Evolutionary conservation across 2,329 filamentous ascomycete genomes (phyloP).

Genomic region (Metarhizium guizhouense): DNA sequence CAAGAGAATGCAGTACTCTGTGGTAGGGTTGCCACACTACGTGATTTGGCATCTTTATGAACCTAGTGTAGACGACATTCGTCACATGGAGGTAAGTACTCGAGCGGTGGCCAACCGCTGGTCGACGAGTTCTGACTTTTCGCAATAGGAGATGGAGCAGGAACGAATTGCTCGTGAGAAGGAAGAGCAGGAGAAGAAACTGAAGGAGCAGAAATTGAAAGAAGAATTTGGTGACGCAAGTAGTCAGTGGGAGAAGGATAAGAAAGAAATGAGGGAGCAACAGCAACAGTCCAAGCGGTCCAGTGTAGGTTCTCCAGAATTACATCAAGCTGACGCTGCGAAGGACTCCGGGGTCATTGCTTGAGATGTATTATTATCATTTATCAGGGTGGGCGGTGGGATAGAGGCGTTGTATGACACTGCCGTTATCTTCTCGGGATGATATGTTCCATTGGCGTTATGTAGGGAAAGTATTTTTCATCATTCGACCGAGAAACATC

Average conservation of each 20-base stretch:
- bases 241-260: constrained; percentile 84
- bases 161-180: constrained; percentile 72
- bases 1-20: constrained; percentile 89
- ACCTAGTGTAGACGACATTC: constrained; percentile 93
- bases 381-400: not conserved
- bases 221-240: constrained; percentile 70
- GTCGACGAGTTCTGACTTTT: not conserved
- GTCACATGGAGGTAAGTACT: constrained; percentile 74
- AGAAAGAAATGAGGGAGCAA: constrained; percentile 60
- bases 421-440: not conserved
- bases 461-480: not conserved
- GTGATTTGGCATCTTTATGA: constrained; percentile 99
- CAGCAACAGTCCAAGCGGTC: constrained; percentile 3
- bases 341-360: constrained; percentile 7
- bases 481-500: not conserved
- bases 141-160: constrained; percentile 74
- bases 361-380: not conserved
- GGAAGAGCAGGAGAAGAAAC: constrained; percentile 59
- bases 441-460: not conserved
- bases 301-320: constrained; percentile 2
- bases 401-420: not conserved
- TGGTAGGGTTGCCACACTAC: constrained; percentile 93
- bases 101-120: not conserved
- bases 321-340: constrained; percentile 1
- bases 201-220: constrained; percentile 64